Base-by-base conservation (phyloP, 805 yeast genomes). In the Wickerhamomyces subpelliculosus region DNA sequence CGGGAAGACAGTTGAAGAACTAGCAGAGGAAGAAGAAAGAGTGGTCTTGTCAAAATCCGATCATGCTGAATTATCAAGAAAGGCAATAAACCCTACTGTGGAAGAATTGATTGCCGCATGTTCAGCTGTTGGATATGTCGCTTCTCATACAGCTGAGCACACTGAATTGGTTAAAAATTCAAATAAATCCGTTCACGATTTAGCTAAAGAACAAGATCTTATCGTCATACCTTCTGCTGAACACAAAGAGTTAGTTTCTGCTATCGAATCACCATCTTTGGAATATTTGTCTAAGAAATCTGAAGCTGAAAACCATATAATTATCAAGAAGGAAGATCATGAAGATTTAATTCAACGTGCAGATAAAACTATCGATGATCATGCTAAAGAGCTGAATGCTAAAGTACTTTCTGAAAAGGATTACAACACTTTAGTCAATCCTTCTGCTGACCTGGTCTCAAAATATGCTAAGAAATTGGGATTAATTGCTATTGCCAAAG, bases 1-100 rank as follows among this genome's bases (percentile, higher is more conserved):
- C 1, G 19, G 24, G 22, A 25, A 27, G 13, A 18, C 20, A 14
- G 27, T 36, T 11, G 18, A 28, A 16, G 34, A 25, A 12, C 34
- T 24, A n/a, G 39, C 38, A 3, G 40, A 45, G 6, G 58, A 51
- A 4, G 43, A 40, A 7, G 40, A 39, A 2, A 16, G 30, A 10
- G 42, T 39, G 19, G 26, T 58, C 8, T 27, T 58, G 5, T 26
- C 44, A 3, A 29, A 35, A 18, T 37, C 34, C 4, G 47, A 45
- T 6, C 39, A 48, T 24, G 20, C 20, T 4, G 26, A 32, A 17
- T 22, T 24, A 7, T 7, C 8, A 3, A 11, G 27, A 23, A 24
- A 32, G 9, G 10, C 19, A 16, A 22, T n/a, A 4, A 32, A 22
- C 16, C 35, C 27, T 16, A 16, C 27, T 4, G 13, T 22, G n/a